These are phyloP conservation scores for Xerocomus spinulosus DNA, from an alignment of 768 basidiomycete genomes.

Conservation along the genomic window DNA sequence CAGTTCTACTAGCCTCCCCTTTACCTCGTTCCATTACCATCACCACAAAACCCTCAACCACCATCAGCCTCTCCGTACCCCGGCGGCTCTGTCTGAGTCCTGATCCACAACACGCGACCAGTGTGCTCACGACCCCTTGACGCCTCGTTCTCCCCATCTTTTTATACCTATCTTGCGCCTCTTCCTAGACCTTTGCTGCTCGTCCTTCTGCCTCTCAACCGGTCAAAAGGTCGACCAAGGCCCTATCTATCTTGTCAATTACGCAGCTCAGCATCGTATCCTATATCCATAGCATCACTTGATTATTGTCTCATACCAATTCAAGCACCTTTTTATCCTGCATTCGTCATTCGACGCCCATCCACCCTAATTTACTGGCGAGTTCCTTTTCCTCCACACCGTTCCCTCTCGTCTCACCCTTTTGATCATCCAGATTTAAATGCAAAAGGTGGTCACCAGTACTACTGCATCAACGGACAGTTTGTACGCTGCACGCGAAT, in stretches of 20 bases:
- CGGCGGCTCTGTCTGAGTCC: conserved; percentile 25
- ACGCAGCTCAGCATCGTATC: conserved; percentile 38
- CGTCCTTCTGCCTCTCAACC: conserved; percentile 32
- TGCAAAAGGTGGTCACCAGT: conserved; percentile 67
- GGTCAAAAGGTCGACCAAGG: conserved; percentile 35
- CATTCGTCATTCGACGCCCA: conserved; percentile 41
- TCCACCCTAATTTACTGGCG: conserved; percentile 46
- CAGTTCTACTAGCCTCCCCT: conserved; percentile 48
- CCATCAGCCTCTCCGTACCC: conserved; percentile 29
- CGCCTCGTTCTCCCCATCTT: conserved; percentile 41
- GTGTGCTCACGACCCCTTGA: conserved; percentile 54
- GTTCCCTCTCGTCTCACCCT: conserved; percentile 19
- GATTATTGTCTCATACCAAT: conserved; percentile 46
- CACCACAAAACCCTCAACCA: conserved; percentile 36
- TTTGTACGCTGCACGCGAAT: conserved; percentile 35
- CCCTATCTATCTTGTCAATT: conserved; percentile 37
- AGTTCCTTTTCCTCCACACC: conserved; percentile 20
- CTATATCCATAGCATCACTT: conserved; percentile 41
- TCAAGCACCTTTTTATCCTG: conserved; percentile 43
- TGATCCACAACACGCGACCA: conserved; percentile 38
- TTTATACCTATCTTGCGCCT: conserved; percentile 53
- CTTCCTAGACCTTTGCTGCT: conserved; percentile 36
- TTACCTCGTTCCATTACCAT: conserved; percentile 50
- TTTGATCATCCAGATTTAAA: conserved; percentile 45
- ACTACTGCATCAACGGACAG: conserved; percentile 38